Conservation (phyloP, 345 rosid species). For the Aurinia saxatilis region DNA sequence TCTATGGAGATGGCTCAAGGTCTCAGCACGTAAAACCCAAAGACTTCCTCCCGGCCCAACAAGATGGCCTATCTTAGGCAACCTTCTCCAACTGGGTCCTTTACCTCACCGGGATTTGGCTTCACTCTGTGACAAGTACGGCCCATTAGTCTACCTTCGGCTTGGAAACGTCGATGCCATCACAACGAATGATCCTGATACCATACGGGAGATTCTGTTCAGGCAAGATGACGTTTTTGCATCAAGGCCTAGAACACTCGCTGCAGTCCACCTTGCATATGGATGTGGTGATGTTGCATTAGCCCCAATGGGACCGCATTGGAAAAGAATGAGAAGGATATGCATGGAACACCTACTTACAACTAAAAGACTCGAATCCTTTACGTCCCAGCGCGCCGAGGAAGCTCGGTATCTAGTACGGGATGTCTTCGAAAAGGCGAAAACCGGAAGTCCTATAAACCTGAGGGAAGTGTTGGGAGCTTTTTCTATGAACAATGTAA, state of each 20-base stretch:
- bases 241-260: conserved; percentile 75
- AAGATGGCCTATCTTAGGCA: conserved; percentile 73
- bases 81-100: conserved; percentile 69
- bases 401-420: conserved; percentile 28
- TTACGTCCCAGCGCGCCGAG: conserved; percentile 11
- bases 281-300: conserved; percentile 73
- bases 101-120: conserved; percentile 79
- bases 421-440: conserved; percentile 32
- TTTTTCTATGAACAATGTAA: conserved; percentile 90
- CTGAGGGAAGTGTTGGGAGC: conserved; percentile 73
- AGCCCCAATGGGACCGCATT: conserved; percentile 61
- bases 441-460: conserved; percentile 38
- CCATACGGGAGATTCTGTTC: conserved; percentile 59
- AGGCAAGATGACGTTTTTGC: conserved; percentile 76
- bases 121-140: conserved; percentile 51
- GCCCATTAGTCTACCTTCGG: conserved; percentile 73
- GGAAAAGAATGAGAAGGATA: conserved; percentile 37
- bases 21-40: conserved; percentile 4
- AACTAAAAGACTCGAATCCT: conserved; percentile 28
- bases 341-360: conserved; percentile 36
- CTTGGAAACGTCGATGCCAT: conserved; percentile 67
- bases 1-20: conserved; percentile 22
- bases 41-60: conserved; percentile 81
- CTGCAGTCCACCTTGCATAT: conserved; percentile 71
- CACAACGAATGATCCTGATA: conserved; percentile 72